Evolutionary conservation across 2,329 filamentous ascomycete species (phyloP), one percentile per base, ranked within the genome.

Genomic region (Calonectria hawksworthii): DNA sequence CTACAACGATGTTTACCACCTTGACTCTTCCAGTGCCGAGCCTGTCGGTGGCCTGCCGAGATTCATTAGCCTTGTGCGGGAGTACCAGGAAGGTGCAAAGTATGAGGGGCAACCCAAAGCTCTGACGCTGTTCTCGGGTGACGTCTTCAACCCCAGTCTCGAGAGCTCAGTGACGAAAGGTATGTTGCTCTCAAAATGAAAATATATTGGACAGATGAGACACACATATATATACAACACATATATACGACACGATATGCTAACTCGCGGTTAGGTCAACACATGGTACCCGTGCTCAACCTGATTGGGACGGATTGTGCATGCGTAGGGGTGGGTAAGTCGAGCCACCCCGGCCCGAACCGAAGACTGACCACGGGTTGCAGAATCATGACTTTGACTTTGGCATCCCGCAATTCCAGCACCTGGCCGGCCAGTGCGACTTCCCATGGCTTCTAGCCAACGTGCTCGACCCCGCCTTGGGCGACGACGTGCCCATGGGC

Each of bases 331-430:
- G 94, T 95, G 88, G 82, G 92, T 89, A 76, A 68, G 67, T 73
- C 75, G 70, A 64, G 67, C 65, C 68, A 70, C 69, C 77, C 77
- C 75, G 75, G 75, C 76, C 41, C 41, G 65, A 72, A 44, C 59
- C 28, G 54, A 36, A 70, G 67, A 70, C 75, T 77, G 32, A 76
- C 70, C 38, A 51, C 52, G 34, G 59, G 30, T 47, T 70, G 30
- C 76, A 95, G 90, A 98, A 98, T 83, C 96, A 98, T 84, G 96
- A 98, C 83, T 92, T 98, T 69, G 96, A 98, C 86, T 98, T 98
- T 85, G 96, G 96, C 16, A 94, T 98, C 51, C 89, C 90, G 70
- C 95, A 98, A 83, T 96, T 96, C 83, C 89, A 92, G 71, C 89
- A 95, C 81, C 88, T 98, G 64, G 89, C 93, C 6, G 88, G 88